Percentiles rank a stretch among this genome's conserved stretches.
Conservation (phyloP, 805 yeast species). For the Danielozyma ontarioensis region DNA sequence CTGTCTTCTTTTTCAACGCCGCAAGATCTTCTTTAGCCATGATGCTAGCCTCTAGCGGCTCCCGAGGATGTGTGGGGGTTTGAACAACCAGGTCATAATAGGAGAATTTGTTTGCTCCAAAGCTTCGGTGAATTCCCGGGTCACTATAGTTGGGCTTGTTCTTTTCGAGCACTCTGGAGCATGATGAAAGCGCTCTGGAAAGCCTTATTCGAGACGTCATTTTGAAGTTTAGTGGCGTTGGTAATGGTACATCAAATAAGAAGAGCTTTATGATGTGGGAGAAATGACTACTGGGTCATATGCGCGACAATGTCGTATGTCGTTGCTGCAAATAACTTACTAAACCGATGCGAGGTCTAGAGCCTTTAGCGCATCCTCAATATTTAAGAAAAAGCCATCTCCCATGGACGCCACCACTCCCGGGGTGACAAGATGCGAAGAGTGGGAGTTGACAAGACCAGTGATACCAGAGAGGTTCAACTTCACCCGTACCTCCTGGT, state of each 20-base stretch:
- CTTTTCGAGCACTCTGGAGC: no score
- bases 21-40: conserved; percentile 16
- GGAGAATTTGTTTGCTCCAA: conserved; percentile 14
- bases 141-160: no score
- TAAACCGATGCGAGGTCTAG: conserved; percentile 21
- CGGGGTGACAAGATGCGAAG: conserved; percentile 11
- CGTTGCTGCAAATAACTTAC: neutral
- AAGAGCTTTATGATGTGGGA: no score
- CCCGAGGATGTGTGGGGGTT: conserved; percentile 28
- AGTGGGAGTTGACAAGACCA: conserved; percentile 14
- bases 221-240: no score
- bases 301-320: neutral
- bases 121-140: neutral
- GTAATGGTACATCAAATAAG: no score
- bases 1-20: conserved; percentile 14
- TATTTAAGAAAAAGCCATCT: conserved; percentile 40
- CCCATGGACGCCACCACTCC: conserved; percentile 15
- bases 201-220: no score
- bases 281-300: no score
- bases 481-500: conserved; percentile 41
- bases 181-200: no score
- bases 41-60: conserved; percentile 27
- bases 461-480: conserved; percentile 54
- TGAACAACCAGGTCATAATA: conserved; percentile 34
- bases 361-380: conserved; percentile 52